Conservation (phyloP, 2,329 filamentous ascomycete genomes). For the Annulohypoxylon truncatum region DNA sequence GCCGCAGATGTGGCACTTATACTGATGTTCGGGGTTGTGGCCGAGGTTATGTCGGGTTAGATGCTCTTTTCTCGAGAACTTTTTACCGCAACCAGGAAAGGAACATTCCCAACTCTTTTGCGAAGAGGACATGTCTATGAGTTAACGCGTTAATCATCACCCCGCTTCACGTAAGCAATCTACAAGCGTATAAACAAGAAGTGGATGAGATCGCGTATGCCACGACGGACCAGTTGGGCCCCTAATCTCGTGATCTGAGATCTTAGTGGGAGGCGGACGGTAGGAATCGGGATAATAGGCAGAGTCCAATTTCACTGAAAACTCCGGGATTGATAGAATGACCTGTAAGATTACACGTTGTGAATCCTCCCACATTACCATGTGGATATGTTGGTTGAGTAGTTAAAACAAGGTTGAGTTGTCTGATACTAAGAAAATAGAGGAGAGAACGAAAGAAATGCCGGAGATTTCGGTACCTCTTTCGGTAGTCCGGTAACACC, state of each 20-base stretch:
- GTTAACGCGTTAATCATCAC: neutral
- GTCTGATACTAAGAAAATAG: neutral
- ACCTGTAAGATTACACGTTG: neutral
- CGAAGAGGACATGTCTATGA: conserved; percentile 29
- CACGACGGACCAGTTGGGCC: neutral
- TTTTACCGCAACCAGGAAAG: conserved; percentile 40
- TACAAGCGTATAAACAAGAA: neutral
- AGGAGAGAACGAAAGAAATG: conserved; percentile 3
- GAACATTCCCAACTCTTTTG: conserved; percentile 40
- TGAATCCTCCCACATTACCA: conserved; percentile 7
- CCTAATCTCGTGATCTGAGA: neutral
- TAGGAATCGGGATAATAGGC: neutral
- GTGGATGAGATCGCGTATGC: neutral
- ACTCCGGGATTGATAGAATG: neutral
- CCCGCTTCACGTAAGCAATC: conserved; percentile 1
- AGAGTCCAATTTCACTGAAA: neutral
- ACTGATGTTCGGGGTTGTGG: conserved; percentile 41
- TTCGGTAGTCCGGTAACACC: conserved; percentile 22
- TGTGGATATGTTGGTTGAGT: neutral
- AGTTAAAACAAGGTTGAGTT: conserved; percentile 4
- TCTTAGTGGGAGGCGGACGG: neutral
- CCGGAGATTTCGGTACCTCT: conserved; percentile 17
- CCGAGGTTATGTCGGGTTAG: conserved; percentile 45
- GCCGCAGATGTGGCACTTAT: conserved; percentile 44
- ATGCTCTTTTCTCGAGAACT: conserved; percentile 45